Percentiles rank a stretch among this genome's conserved stretches.
Evolutionary conservation across 75 land plant genomes (phyloP).

Genomic region (Ceratopteris richardii): DNA sequence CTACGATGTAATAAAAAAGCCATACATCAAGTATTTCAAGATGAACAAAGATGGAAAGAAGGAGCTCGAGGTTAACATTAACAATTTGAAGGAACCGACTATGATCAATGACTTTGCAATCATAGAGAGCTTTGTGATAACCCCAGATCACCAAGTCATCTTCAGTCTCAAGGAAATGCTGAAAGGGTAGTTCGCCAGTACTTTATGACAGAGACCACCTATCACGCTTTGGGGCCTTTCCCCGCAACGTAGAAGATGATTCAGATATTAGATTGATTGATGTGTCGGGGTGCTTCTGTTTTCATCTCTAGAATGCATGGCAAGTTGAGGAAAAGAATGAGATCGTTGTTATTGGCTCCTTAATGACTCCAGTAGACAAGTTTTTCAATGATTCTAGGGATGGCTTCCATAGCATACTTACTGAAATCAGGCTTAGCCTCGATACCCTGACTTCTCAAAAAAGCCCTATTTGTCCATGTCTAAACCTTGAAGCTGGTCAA

Average conservation of each 20-base stretch:
- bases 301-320: slow-evolving; percentile 82
- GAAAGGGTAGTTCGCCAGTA: slow-evolving; percentile 47
- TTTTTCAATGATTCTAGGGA: slow-evolving; percentile 37
- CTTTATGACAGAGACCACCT: slow-evolving; percentile 32
- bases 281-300: slow-evolving; percentile 50
- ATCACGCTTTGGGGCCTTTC: slow-evolving; percentile 50
- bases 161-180: slow-evolving; percentile 51
- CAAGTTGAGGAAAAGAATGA: slow-evolving; percentile 39
- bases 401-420: slow-evolving; percentile 21
- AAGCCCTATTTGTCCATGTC: slow-evolving; percentile 11
- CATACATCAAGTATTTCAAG: slow-evolving; percentile 51
- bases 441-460: slow-evolving; percentile 35
- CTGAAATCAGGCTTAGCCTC: slow-evolving; percentile 14
- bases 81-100: slow-evolving; percentile 40
- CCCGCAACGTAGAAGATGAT: slow-evolving; percentile 20
- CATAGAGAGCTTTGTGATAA: slow-evolving; percentile 39
- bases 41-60: slow-evolving; percentile 19
- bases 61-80: slow-evolving; percentile 36
- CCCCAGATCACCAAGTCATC: slow-evolving; percentile 71
- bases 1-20: slow-evolving; percentile 41
- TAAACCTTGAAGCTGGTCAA: slow-evolving; percentile 72
- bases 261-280: slow-evolving; percentile 41
- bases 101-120: slow-evolving; percentile 79
- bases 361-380: slow-evolving; percentile 53
- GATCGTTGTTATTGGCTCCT: slow-evolving; percentile 57